Percentiles rank a stretch among this genome's conserved stretches.
Conservation (phyloP, 2,329 filamentous ascomycete genomes). For the Hypoxylon sp. region DNA sequence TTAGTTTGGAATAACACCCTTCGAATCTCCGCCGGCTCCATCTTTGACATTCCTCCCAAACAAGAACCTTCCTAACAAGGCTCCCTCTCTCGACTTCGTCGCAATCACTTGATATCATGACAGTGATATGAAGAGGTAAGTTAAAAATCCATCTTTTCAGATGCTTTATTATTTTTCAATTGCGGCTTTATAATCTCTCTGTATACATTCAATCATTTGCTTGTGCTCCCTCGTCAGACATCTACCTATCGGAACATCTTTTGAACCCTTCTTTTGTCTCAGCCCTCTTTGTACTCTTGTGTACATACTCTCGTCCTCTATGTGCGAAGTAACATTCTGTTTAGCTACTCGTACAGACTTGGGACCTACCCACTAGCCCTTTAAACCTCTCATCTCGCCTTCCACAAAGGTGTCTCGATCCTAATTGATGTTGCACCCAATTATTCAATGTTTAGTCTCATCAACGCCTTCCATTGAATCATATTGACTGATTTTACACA, state of each 20-base stretch:
- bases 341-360: slow-evolving; percentile 8
- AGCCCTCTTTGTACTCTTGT: slow-evolving; percentile 35
- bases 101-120: slow-evolving; percentile 21
- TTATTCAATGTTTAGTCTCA: slow-evolving; percentile 18
- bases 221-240: slow-evolving; percentile 10
- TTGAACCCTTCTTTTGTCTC: slow-evolving; percentile 30
- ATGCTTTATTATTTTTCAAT: not conserved
- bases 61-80: slow-evolving; percentile 2
- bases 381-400: slow-evolving; percentile 32
- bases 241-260: slow-evolving; percentile 3
- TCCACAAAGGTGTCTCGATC: slow-evolving; percentile 26
- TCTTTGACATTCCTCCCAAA: slow-evolving; percentile 12
- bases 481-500: slow-evolving; percentile 35
- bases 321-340: slow-evolving; percentile 8
- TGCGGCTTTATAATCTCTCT: not conserved
- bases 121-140: slow-evolving; percentile 31
- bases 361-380: slow-evolving; percentile 3
- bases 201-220: not conserved
- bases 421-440: slow-evolving; percentile 23
- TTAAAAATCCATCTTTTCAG: slow-evolving; percentile 5
- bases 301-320: slow-evolving; percentile 22
- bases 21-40: slow-evolving; percentile 17
- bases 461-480: slow-evolving; percentile 34
- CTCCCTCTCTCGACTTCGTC: slow-evolving; percentile 10
- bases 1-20: slow-evolving; percentile 15